Evolutionary conservation across 139 green algal species (phyloP), one percentile per base, ranked within the genome.

Genomic region (Nannochloris sp.): DNA sequence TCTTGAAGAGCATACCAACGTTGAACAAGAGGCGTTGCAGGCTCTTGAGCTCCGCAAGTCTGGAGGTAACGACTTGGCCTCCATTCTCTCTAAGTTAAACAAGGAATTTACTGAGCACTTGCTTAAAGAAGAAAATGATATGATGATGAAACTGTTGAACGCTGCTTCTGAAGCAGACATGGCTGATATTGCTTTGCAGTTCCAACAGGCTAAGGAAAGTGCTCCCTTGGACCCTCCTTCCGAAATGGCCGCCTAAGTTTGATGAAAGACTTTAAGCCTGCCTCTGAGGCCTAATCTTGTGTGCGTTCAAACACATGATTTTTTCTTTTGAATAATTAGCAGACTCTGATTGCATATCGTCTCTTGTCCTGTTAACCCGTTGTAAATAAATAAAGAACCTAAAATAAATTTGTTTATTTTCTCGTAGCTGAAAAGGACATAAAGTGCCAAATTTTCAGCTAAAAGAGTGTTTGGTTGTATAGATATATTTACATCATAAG

Each of bases 11-110:
- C 65, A 72, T 34, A 13, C 27, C 35, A 31, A 53, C 31, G 5
- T 44, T 34, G 54, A 72, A 46, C 12, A 19, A 1, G 54, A 72
- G 51, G 51, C 65, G 29, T 5, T 72, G 19, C 39, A 45, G 54
- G 65, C 65, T 13, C 51, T 72, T 45, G 38, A 72, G 65, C 34
- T 36, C 45, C 65, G 65, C 54, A 72, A 72, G 65, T 23, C 55
- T 31, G 65, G 65, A 33, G 32, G 65, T 45, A 19, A 66, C 27
- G 54, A 72, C 45, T 58, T 72, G 64, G 25, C 33, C 2, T 32
- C 32, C 25, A 36, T 34, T 4, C 23, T 71, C 14, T 37, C 65
- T 25, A 46, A 72, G 9, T 12, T 59, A n/a, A 27, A 42, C 6
- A 25, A 51, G 19, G 27, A 29, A 31, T 71, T 71, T 44, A 3